Evolutionary conservation across 2,329 filamentous ascomycete species (phyloP), one percentile per base, ranked within the genome.

Genomic region (Rhynchosporium graminicola): DNA sequence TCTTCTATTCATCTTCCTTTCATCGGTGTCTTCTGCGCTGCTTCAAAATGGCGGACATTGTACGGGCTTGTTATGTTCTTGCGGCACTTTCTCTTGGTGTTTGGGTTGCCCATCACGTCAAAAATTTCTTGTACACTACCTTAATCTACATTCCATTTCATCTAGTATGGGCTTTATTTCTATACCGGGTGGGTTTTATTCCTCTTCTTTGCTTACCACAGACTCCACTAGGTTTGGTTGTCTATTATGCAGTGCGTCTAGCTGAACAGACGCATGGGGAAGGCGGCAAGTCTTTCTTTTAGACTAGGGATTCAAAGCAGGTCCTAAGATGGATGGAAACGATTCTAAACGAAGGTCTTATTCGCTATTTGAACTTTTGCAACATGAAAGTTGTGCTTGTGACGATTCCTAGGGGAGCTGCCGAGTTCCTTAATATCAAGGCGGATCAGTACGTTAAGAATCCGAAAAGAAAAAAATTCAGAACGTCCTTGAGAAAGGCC

Each of bases 401-500:
- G 1, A 68, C 67, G 3, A 55, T 59, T 20, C 60, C 62, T 26
- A 63, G 57, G 33, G 56, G 47, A 38, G 51, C 65, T 26, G 46
- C 59, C 10, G 65, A 67, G 20, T 56, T 64, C 12, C 54, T 65
- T 42, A 55, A 63, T 26, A 13, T 54, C 10, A 65, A 59, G 40
- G 26, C 46, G 2, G 60, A 66, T 20, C 47, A 65, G 36, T 67
- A 56, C 40, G 45, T 36, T 33, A 67, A 65, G 60, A 73, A 74
- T 20, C 66, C 74, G 0, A 74, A 76, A 76, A 15, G 69, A 69
- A 74, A 20, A 78, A 77, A 72, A 76, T 80, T 75, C 73, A 75
- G n/a, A 74, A 75, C 57, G 75, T 80, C 43, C 65, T 80, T n/a
- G 79, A 78, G 20, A 76, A 87, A 15, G 89, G 90, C 12, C 78